phyloP scores from a whole-genome alignment of 352 stramenopile genomes.

The Aphanomyces cochlioides region DNA sequence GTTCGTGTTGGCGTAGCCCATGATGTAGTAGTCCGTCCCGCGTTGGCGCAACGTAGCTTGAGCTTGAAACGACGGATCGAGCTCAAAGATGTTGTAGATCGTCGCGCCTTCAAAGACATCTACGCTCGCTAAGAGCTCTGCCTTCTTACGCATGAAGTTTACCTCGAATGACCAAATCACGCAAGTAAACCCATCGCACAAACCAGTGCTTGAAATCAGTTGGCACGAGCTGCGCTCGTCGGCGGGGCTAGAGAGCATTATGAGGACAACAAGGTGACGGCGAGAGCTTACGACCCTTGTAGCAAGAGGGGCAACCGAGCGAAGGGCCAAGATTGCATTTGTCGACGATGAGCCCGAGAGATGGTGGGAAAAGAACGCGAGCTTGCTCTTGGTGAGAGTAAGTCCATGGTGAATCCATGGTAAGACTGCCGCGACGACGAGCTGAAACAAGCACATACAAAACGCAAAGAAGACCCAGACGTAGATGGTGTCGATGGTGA shows the following conservation, averaged over 20 bases:
- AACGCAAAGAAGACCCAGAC: neutral
- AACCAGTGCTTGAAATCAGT: neutral
- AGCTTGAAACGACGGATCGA: neutral
- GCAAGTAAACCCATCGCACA: neutral
- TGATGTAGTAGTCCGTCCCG: slow-evolving; percentile 19
- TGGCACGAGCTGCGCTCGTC: neutral
- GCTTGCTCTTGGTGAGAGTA: no score
- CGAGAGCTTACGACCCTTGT: no score
- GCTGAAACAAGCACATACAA: no score
- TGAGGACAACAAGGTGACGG: no score
- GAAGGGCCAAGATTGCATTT: no score
- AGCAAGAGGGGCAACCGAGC: no score
- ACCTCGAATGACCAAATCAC: neutral
- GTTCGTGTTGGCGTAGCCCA: slow-evolving; percentile 5
- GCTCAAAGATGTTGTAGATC: neutral
- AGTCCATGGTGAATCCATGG: no score
- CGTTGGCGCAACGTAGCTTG: neutral
- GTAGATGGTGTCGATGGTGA: neutral
- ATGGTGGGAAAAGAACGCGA: no score
- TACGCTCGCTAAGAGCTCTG: neutral
- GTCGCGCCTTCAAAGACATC: neutral
- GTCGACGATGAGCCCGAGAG: no score
- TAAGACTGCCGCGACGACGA: no score
- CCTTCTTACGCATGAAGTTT: no score
- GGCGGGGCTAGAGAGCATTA: neutral